Evolutionary conservation across 2,329 filamentous ascomycete genomes (phyloP).

Genomic region (Verticillium isaacii): DNA sequence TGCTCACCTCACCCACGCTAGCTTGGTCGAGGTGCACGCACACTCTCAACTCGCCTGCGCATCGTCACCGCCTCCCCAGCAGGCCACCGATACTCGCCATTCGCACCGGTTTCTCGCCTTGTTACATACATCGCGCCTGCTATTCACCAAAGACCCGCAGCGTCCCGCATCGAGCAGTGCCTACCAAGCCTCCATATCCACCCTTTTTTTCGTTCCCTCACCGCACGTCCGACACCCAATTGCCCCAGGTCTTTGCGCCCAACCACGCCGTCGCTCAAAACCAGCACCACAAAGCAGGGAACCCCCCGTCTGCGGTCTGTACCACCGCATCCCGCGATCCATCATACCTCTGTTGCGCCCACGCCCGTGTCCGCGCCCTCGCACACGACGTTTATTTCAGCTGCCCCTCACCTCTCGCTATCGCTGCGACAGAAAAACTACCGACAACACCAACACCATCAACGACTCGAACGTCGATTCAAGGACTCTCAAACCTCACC

Average conservation of each 20-base stretch:
- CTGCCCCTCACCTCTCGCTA: neutral
- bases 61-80: neutral
- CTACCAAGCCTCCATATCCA: slow-evolving; percentile 2
- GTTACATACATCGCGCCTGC: neutral
- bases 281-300: slow-evolving; percentile 10
- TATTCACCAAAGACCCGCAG: neutral
- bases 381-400: neutral
- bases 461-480: neutral
- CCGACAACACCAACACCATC: neutral
- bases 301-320: slow-evolving; percentile 7
- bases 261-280: slow-evolving; percentile 10
- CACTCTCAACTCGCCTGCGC: neutral
- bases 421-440: neutral
- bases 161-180: neutral
- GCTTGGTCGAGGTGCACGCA: neutral
- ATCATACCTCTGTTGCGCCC: neutral
- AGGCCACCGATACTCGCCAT: neutral
- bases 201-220: slow-evolving; percentile 5
- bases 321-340: neutral
- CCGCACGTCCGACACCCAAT: slow-evolving; percentile 8
- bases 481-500: no score
- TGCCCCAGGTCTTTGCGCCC: slow-evolving; percentile 13
- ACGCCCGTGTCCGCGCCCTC: neutral
- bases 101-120: neutral
- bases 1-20: neutral